phyloP scores from a whole-genome alignment of 306 rosid species.

The Quercus rubra region DNA sequence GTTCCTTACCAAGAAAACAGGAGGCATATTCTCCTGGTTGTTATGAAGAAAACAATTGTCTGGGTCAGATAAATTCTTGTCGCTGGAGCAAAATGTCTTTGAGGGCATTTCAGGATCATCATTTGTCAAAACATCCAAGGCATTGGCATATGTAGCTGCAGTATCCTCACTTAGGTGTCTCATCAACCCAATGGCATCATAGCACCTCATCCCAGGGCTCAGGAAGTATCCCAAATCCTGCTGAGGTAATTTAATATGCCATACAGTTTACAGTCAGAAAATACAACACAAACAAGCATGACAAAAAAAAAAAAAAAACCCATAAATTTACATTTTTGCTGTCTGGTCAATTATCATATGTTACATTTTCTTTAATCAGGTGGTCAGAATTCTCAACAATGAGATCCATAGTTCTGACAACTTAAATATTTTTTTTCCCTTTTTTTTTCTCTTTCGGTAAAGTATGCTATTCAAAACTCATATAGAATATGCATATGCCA shows the following conservation, averaged over 20 bases:
- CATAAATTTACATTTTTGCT: neutral
- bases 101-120: conserved; percentile 54
- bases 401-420: neutral
- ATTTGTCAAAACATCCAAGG: conserved; percentile 62
- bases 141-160: conserved; percentile 71
- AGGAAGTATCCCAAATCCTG: conserved; percentile 83
- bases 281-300: neutral
- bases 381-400: neutral
- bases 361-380: neutral
- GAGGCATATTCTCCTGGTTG: neutral
- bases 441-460: neutral
- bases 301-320: neutral
- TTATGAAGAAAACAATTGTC: conserved; percentile 16
- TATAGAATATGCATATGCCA: neutral
- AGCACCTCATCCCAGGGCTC: conserved; percentile 86
- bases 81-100: conserved; percentile 24
- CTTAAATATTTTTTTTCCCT: neutral
- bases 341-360: neutral
- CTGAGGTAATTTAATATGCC: neutral
- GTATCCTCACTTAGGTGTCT: conserved; percentile 79
- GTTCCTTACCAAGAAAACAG: neutral
- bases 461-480: neutral
- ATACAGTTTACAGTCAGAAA: neutral
- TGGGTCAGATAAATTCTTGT: conserved; percentile 28
- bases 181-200: conserved; percentile 89